Evolutionary conservation across 139 green algal genomes (phyloP), one percentile per base, ranked within the genome.

Genomic region (Gonium pectorale): DNA sequence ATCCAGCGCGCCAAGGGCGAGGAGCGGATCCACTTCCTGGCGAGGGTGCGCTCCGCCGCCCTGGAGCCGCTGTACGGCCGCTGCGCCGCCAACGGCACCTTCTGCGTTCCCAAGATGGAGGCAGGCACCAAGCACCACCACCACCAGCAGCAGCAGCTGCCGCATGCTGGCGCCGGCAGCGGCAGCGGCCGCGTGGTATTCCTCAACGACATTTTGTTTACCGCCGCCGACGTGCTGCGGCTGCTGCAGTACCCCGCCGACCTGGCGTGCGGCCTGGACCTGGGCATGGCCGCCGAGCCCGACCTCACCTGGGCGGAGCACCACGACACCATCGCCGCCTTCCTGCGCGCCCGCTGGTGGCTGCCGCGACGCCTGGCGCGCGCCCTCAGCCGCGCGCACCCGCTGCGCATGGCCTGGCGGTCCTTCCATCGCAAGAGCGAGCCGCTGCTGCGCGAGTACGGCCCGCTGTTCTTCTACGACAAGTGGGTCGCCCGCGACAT

Each of bases 171-270:
- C 60, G 60, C n/a, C 60, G 60, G 26, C 37, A 40, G 35, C 51
- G 6, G 0, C 51, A 68, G 72, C 52, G 73, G 54, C 15, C 63
- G 52, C 31, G 75, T 90, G 26, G 72, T 92, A 9, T 95, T 95
- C 81, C 71, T 90, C 5, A 95, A 95, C 64, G 92, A 95, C 33
- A 91, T 95, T 19, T 90, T 87, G 22, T 92, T 93, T 40, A 93
- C 91, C 70, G 85, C 83, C 33, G 49, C 79, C 29, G 87, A 89
- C 59, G 75, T 92, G 13, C 22, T 89, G 41, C 88, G 91, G 19
- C 86, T 95, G 80, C 56, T 91, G 44, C 59, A 72, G 59, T 90
- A 95, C 40, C 63, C 79, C 35, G 91, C 84, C 0, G 83, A 94
- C 77, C 84, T 94, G 21, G 91, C 78, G 1, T 95, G 91, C 37